phyloP scores from a whole-genome alignment of 1,284 basidiomycete genomes.

The Ceratobasidium theobromae region DNA sequence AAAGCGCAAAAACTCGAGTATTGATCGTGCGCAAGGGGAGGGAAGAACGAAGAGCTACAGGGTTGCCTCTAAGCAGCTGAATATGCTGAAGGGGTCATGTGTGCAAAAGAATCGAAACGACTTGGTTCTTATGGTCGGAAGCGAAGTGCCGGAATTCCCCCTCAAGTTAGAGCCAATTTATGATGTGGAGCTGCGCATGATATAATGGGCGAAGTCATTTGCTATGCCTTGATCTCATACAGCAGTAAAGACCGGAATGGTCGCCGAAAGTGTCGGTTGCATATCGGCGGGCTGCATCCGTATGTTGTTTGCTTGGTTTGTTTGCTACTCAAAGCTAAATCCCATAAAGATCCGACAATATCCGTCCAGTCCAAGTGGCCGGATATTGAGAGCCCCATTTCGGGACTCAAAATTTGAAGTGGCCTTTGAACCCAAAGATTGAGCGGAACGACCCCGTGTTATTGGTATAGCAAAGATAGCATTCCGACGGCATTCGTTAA shows the following conservation, averaged over 20 bases:
- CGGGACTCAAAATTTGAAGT: background rate
- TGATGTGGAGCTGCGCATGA: conserved; percentile 20
- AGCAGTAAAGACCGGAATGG: too few relatives aligned
- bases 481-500: background rate
- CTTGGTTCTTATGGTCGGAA: conserved; percentile 25
- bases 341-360: too few relatives aligned
- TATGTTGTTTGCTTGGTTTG: too few relatives aligned
- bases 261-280: too few relatives aligned
- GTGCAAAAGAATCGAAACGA: background rate
- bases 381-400: background rate
- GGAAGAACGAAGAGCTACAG: background rate
- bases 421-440: background rate
- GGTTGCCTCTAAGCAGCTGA: background rate
- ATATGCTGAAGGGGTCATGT: background rate
- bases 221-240: background rate
- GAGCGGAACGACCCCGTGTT: background rate
- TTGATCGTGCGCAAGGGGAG: background rate
- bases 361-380: background rate
- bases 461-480: conserved; percentile 17
- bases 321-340: too few relatives aligned
- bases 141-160: background rate
- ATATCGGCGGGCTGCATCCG: too few relatives aligned
- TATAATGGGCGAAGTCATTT: conserved; percentile 11
- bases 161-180: conserved; percentile 14
- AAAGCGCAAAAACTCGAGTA: background rate